A percentile compares a stretch with the other conserved stretches of the same genome.
These are phyloP conservation scores for Lentinus polychrous DNA, from an alignment of 1,284 basidiomycete genomes.

Conservation along the genomic window DNA sequence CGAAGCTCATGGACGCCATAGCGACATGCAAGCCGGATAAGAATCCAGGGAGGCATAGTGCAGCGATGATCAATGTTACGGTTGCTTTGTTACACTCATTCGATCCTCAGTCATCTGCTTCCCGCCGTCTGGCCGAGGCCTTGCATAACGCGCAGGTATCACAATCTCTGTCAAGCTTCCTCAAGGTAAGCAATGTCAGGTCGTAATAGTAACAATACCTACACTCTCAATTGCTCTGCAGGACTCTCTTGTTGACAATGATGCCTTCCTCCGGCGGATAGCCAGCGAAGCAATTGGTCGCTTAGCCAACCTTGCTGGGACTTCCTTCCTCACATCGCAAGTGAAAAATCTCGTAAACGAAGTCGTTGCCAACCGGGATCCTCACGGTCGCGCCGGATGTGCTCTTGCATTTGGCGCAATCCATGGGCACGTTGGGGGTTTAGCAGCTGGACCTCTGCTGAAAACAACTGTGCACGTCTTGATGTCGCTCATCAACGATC, in stretches of 20 bases:
- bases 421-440: constrained; percentile 87
- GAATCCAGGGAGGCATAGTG: constrained; percentile 86
- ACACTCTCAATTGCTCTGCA: constrained; percentile 22
- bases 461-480: constrained; percentile 96
- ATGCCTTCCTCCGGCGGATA: constrained; percentile 68
- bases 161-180: constrained; percentile 60
- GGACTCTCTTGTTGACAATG: constrained; percentile 81
- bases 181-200: constrained; percentile 53
- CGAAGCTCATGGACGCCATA: constrained; percentile 64
- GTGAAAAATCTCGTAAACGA: constrained; percentile 92
- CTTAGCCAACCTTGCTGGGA: constrained; percentile 79
- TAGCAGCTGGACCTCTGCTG: constrained; percentile 89
- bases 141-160: constrained; percentile 70
- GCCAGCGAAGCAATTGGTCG: constrained; percentile 92
- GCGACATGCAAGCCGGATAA: constrained; percentile 80
- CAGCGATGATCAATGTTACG: constrained; percentile 78
- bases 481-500: constrained; percentile 93
- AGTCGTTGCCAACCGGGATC: constrained; percentile 95
- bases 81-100: constrained; percentile 79
- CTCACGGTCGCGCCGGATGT: constrained; percentile 89
- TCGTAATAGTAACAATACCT: background rate
- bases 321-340: constrained; percentile 80
- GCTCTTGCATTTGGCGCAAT: constrained; percentile 93
- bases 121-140: constrained; percentile 58
- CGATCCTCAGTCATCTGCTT: constrained; percentile 47